Conservation (phyloP, 441 rosid species). For the Geranium incanum region DNA sequence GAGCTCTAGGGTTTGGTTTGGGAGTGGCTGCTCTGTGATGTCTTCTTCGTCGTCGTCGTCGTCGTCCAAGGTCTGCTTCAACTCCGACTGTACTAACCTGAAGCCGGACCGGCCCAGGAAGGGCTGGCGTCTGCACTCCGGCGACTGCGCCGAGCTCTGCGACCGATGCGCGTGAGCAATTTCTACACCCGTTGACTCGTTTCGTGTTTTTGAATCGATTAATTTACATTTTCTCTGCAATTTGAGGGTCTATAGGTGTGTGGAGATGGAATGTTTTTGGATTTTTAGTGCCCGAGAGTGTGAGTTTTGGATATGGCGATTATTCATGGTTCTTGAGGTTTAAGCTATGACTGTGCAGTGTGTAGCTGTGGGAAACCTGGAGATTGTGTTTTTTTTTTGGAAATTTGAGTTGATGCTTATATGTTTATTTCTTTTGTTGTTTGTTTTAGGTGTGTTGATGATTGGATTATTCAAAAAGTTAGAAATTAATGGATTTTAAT, state of each 20-base stretch:
- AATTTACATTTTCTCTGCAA: neutral
- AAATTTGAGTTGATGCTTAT: neutral
- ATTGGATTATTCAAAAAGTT: neutral
- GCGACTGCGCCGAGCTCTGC: conserved; percentile 83
- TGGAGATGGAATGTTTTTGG: neutral
- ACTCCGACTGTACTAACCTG: conserved; percentile 58
- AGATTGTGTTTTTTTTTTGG: neutral
- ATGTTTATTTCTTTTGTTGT: neutral
- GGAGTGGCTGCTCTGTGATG: neutral
- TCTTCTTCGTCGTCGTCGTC: conserved; percentile 1
- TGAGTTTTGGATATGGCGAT: neutral
- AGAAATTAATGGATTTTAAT: neutral
- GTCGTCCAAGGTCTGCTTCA: conserved; percentile 55
- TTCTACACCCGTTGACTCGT: conserved; percentile 12
- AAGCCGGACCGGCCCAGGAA: conserved; percentile 50
- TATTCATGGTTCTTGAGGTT: neutral
- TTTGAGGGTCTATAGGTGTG: neutral
- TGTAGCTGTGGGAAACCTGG: neutral
- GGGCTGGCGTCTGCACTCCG: conserved; percentile 82
- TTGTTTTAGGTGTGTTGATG: neutral
- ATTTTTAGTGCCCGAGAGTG: neutral
- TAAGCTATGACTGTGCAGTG: conserved; percentile 14
- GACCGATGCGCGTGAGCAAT: conserved; percentile 82
- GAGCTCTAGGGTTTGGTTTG: conserved; percentile 3
- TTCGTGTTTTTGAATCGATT: neutral